A percentile compares a stretch with the other conserved stretches of the same genome.
These are phyloP conservation scores for Hymenoscyphus scutula DNA, from an alignment of 2,329 filamentous ascomycete genomes.

Conservation along the genomic window DNA sequence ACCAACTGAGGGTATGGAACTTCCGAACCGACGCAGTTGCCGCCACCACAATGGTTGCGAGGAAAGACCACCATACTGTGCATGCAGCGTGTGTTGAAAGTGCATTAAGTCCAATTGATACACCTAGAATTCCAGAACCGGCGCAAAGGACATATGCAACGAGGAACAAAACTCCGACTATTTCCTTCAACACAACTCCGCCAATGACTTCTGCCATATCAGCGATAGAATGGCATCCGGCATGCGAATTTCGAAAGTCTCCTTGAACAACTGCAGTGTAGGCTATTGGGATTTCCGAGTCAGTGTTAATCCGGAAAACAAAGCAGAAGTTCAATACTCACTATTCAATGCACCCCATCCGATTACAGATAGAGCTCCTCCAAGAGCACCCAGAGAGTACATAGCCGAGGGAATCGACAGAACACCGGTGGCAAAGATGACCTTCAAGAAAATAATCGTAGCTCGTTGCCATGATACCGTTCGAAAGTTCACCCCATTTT, in stretches of 20 bases:
- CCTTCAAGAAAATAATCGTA: conserved; percentile 47
- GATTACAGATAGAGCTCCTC: conserved; percentile 44
- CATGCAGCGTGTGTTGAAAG: conserved; percentile 57
- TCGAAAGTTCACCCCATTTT: conserved; percentile 46
- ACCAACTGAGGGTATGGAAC: conserved; percentile 59
- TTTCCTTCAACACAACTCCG: conserved; percentile 49
- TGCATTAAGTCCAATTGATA: conserved; percentile 58
- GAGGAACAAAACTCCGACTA: conserved; percentile 55
- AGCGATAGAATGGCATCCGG: conserved; percentile 51
- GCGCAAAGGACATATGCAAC: conserved; percentile 56
- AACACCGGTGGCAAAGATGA: conserved; percentile 43
- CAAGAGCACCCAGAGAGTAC: conserved; percentile 43
- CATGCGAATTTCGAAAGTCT: conserved; percentile 50
- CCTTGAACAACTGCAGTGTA: conserved; percentile 49
- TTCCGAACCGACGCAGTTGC: conserved; percentile 53
- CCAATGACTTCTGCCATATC: conserved; percentile 59
- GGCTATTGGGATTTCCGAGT: conserved; percentile 10
- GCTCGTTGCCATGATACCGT: conserved; percentile 49
- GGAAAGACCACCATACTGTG: conserved; percentile 55
- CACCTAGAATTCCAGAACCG: conserved; percentile 57
- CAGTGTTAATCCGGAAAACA: not conserved
- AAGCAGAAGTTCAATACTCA: not conserved
- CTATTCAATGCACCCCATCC: conserved; percentile 39
- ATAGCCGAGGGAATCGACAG: conserved; percentile 44
- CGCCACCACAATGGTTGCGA: conserved; percentile 51